phyloP scores from a whole-genome alignment of 495 filamentous ascomycete genomes.

The Trichocladium antarcticum region DNA sequence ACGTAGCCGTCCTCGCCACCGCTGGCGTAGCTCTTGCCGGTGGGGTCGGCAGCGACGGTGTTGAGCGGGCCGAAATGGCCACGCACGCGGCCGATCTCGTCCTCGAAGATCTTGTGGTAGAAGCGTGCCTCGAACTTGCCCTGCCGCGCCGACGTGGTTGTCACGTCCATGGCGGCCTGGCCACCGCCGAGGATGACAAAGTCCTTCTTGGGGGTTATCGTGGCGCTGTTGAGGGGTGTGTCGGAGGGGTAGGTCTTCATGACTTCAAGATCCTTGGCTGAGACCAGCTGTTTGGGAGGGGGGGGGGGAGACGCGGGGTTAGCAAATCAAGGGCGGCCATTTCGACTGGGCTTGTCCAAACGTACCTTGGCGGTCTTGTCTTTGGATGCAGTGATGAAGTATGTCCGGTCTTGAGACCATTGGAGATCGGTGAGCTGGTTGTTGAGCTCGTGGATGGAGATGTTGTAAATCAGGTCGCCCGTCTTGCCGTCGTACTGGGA shows the following conservation, averaged over 20 bases:
- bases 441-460: constrained; percentile 72
- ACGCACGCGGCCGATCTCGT: constrained; percentile 92
- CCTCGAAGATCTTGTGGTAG: constrained; percentile 98
- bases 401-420: constrained; percentile 85
- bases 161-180: constrained; percentile 98
- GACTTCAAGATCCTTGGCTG: constrained; percentile 70
- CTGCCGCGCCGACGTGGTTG: constrained; percentile 83
- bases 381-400: constrained; percentile 95
- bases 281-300: constrained; percentile 51
- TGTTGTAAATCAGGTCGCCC: constrained; percentile 69
- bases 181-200: constrained; percentile 96
- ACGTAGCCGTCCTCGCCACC: constrained; percentile 99
- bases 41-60: constrained; percentile 74
- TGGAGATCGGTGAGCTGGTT: constrained; percentile 84
- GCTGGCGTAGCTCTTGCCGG: constrained; percentile 80
- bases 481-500: constrained; percentile 93
- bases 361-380: constrained; percentile 90
- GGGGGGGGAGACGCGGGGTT: neutral
- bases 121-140: constrained; percentile 98
- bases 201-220: constrained; percentile 87
- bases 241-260: constrained; percentile 87
- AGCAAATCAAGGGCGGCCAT: no score
- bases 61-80: constrained; percentile 92
- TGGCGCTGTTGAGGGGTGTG: constrained; percentile 92
- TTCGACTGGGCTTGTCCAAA: no score